Percentiles rank a stretch among this genome's conserved stretches.
Conservation (phyloP, 352 stramenopile genomes). For the Discostella stelligera region DNA sequence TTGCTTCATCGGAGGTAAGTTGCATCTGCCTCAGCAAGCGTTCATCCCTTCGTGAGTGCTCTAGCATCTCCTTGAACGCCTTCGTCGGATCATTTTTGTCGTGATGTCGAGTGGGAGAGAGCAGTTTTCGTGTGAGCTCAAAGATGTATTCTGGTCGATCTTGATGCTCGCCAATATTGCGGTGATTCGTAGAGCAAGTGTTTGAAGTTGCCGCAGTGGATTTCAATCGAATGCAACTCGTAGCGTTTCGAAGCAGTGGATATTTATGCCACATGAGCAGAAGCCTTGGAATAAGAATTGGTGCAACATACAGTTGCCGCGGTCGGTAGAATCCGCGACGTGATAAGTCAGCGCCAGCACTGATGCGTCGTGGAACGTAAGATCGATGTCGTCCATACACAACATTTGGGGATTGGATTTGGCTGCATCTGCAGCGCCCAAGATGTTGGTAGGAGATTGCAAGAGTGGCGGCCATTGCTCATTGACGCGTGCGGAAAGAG, state of each 20-base stretch:
- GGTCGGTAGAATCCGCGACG: background rate
- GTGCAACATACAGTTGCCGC: background rate
- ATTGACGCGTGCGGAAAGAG: background rate
- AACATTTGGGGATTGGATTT: background rate
- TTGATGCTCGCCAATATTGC: background rate
- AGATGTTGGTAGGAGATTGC: background rate
- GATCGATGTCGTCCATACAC: too few species aligned
- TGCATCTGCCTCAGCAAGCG: conserved; percentile 18
- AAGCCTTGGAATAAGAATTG: background rate
- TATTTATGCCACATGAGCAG: background rate
- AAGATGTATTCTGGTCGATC: background rate
- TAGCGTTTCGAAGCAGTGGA: background rate
- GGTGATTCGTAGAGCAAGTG: background rate
- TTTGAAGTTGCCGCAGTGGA: background rate
- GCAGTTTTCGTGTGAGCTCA: background rate
- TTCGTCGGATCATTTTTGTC: background rate
- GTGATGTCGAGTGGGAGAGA: background rate
- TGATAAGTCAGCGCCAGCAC: background rate
- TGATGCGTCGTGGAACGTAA: background rate
- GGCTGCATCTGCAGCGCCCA: background rate
- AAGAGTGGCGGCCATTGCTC: background rate
- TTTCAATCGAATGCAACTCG: background rate
- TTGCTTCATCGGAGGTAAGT: conserved; percentile 15
- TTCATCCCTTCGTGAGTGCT: background rate
- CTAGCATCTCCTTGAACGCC: background rate